Evolutionary conservation across 208 protist genomes (phyloP), one percentile per base, ranked within the genome.

Genomic region (Chromosphaera perkinsii): DNA sequence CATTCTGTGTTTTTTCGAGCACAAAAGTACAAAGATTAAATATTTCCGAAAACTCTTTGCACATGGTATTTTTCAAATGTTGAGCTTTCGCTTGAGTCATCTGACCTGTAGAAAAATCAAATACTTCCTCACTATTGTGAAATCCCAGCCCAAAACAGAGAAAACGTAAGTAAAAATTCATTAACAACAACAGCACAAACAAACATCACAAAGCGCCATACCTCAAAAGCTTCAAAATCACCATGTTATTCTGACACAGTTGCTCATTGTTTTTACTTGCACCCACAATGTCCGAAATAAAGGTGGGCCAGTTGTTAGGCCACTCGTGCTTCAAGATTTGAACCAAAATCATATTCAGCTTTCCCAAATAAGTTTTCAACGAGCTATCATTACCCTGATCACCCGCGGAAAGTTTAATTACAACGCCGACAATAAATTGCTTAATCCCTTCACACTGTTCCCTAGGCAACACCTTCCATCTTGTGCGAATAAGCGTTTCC

Each of bases 321-420:
- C 94, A 99, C 73, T 99, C 94, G 32, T 97, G 85, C 80, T 98
- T 98, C 3, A 97, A 76, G 54, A 99, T 97, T 77, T 90, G 75
- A 32, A 69, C 73, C 22, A 70, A 77, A 31, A 82, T 69, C 47
- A 48, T 10, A 42, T 69, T 57, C 47, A 69, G 14, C 26, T 57
- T 69, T 5, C 27, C 17, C n/a, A 71, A 12, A n/a, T 32, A 51
- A 45, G 63, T 31, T n/a, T 32, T 40, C 17, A 63, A 29, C 14
- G 12, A 17, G 17, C 76, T 33, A 40, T 75, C 33, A n/a, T n/a
- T n/a, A 1, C 40, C 57, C 17, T 33, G 42, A 7, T 60, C 33
- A 33, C 85, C 76, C 4, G 69, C 73, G 22, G 84, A 88, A 39
- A 92, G 69, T 24, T 81, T 63, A 29, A 96, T 94, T 66, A 97